Base-by-base conservation (phyloP, 768 basidiomycete species). In the Lactarius deliciosus region DNA sequence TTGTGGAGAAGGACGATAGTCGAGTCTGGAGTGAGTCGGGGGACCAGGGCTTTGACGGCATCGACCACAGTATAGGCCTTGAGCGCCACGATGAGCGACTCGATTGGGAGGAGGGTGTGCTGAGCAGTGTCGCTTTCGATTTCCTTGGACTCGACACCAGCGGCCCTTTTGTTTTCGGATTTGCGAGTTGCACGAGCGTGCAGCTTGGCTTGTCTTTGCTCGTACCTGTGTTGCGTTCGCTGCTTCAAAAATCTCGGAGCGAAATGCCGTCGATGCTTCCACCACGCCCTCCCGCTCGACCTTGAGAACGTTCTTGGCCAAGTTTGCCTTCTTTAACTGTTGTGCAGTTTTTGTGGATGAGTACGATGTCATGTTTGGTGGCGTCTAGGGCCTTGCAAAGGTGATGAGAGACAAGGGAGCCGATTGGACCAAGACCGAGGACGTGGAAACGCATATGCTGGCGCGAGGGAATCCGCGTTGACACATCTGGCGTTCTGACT, bases 1-100 rank as follows among this genome's bases (percentile, higher is more conserved):
- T 96, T 96, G 73, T 96, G 92, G 61, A 98, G 77, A n/a, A 99
- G 83, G 2, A 96, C 91, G 69, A 98, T 87, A 41, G 95, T 96
- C 54, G 89, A 90, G 59, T 83, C 75, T 0, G 82, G 74, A 5
- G 82, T 80, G 22, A 98, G 77, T 20, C 94, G 85, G 15, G 84
- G 85, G 20, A 83, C 76, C 63, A 98, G 83, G 0, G 75, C 73
- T 20, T 76, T 75, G 41, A 99, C 70, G 5, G 89, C 86, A 3
- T 75, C 73, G 4, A 88, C 60, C 5, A 90, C 90, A 10, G 82
- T 79, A 18, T 86, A 81, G 1, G 92, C 89, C 75, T 96, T 96
- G 62, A 91, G 85, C 50, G 92, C 85, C 68, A 98, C 83, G 75
- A 98, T 80, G 63, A 99, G 84, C 1, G 91, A 87, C 34, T 89